phyloP scores from a whole-genome alignment of 768 basidiomycete species.

The Leccinum boreale region DNA sequence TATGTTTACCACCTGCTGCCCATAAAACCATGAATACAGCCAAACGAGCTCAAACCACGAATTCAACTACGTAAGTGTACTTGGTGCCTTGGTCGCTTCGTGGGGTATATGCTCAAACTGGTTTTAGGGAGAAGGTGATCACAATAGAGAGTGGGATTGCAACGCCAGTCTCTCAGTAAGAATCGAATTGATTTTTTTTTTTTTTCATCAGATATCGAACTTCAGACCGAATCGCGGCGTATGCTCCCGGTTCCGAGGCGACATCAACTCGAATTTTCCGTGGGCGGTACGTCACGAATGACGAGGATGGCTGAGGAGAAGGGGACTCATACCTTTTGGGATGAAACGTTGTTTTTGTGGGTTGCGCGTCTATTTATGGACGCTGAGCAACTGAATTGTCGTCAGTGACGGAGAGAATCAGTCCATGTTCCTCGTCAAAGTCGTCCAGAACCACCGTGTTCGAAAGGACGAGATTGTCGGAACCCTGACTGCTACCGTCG shows the following conservation, averaged over 20 bases:
- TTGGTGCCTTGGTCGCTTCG: background rate
- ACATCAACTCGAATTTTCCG: background rate
- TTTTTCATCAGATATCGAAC: conserved; percentile 2
- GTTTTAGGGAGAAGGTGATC: conserved; percentile 1
- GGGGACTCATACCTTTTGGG: background rate
- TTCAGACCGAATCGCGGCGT: background rate
- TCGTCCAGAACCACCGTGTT: background rate
- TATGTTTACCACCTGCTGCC: background rate
- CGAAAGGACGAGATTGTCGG: background rate
- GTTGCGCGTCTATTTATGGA: background rate
- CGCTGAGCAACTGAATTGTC: background rate
- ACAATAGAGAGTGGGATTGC: background rate
- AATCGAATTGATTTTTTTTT: too few relatives aligned
- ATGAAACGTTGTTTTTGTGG: background rate
- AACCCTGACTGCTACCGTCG: background rate
- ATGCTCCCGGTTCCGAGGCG: background rate
- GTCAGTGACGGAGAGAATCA: background rate
- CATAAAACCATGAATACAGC: background rate
- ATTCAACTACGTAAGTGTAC: background rate
- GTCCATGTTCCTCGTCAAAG: background rate
- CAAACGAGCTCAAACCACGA: background rate
- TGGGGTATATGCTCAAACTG: background rate
- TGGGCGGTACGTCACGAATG: background rate
- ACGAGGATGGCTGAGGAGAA: background rate
- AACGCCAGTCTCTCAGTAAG: background rate